phyloP scores from a whole-genome alignment of 768 basidiomycete species.

The Pisolithus microcarpus region DNA sequence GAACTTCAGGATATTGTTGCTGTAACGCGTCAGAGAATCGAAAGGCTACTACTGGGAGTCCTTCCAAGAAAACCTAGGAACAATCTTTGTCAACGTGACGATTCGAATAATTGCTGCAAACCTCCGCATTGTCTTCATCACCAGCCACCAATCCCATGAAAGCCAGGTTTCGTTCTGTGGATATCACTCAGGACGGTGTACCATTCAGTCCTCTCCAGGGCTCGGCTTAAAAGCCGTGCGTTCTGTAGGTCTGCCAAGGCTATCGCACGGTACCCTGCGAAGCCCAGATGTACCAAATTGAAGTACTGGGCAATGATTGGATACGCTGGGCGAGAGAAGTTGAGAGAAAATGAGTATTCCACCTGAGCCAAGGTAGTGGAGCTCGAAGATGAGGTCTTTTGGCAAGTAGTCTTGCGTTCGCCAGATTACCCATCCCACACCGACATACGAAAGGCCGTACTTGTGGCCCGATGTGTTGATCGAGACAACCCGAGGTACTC shows the following conservation, averaged over 20 bases:
- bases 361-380: constrained; percentile 44
- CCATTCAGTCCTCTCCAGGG: constrained; percentile 52
- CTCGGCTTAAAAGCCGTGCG: constrained; percentile 55
- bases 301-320: constrained; percentile 59
- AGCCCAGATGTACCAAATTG: constrained; percentile 57
- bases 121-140: constrained; percentile 54
- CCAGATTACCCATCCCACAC: constrained; percentile 62
- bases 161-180: constrained; percentile 34
- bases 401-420: constrained; percentile 49
- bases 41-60: constrained; percentile 48
- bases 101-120: constrained; percentile 21
- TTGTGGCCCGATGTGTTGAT: constrained; percentile 58
- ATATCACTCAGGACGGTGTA: constrained; percentile 49
- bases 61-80: constrained; percentile 40
- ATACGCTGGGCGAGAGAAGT: constrained; percentile 55
- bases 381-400: constrained; percentile 63
- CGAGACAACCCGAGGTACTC: constrained; percentile 49
- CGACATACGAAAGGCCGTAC: constrained; percentile 49
- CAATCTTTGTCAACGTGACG: not conserved
- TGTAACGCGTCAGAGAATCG: constrained; percentile 49
- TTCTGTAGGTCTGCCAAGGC: constrained; percentile 48
- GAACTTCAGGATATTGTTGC: constrained; percentile 44
- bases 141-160: constrained; percentile 24
- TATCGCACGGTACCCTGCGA: constrained; percentile 43
- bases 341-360: constrained; percentile 72